Evolutionary conservation across 176 grass and related monocot species (phyloP), one percentile per base, ranked within the genome.

Genomic region (Triticum timopheevii): DNA sequence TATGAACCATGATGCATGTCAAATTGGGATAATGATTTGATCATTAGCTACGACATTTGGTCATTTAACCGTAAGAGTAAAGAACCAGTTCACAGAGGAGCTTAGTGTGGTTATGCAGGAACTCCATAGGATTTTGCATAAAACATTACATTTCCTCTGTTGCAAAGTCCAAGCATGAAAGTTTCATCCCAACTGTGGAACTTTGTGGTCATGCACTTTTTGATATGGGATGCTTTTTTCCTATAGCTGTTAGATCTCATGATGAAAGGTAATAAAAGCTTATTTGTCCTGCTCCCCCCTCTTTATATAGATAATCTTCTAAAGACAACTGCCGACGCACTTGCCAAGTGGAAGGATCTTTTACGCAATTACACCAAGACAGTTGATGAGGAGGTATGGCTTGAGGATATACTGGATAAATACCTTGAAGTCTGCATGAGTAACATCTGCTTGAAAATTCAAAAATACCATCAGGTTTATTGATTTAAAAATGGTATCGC

Each of bases 281-380:
- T 86, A 7, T 78, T 4, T 59, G 4, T 10, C 61, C 30, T 63
- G 24, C 35, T 77, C 61, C 22, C 40, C 27, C 28, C 12, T 73
- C 52, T 81, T 54, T 89, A 59, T 73, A 31, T 72, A 98, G 97
- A 77, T 63, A 86, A 82, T 73, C 88, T 98, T 69, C 42, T 92
- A 13, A 84, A 86, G 35, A 81, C 83, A 75, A 87, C 88, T 77
- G 45, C 52, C 22, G 90, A 93, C 13, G 88, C 86, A 49, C 86
- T 98, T 91, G 87, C 54, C 54, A 94, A 82, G 73, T 98, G 93
- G 90, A 96, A 92, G 79, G 90, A 90, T 80, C 86, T 98, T 84
- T 89, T 98, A 77, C 86, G 68, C 17, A 89, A 98, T 88, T 96
- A 94, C 69, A 87, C 93, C 30, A 98, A 92, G 88, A 90, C 86